Conservation (phyloP, 2,329 filamentous ascomycete species). For the Zasmidium cellare region DNA sequence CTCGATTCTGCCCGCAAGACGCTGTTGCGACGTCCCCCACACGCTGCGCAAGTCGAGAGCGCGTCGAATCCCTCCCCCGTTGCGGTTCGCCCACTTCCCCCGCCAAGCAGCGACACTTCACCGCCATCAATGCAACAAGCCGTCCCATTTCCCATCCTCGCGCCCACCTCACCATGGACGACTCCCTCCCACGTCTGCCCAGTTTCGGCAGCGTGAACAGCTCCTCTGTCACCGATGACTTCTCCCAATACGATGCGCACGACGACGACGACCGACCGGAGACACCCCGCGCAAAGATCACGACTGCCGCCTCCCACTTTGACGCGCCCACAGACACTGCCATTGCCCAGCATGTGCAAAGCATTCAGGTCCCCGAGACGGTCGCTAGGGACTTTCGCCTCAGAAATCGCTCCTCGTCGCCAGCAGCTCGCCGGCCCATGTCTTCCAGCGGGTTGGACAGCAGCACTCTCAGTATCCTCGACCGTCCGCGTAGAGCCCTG, state of each 20-base stretch:
- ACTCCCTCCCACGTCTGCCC: conserved; percentile 69
- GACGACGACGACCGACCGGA: conserved; percentile 65
- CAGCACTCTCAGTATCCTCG: conserved; percentile 27
- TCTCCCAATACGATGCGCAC: conserved; percentile 44
- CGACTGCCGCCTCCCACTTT: conserved; percentile 44
- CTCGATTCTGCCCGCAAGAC: no score
- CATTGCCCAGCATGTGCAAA: conserved; percentile 82
- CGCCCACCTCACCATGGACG: conserved; percentile 31
- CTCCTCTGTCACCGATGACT: conserved; percentile 42
- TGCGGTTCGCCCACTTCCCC: background rate
- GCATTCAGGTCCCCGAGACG: conserved; percentile 87
- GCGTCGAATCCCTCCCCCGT: background rate
- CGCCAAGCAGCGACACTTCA: background rate
- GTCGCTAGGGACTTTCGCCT: conserved; percentile 82
- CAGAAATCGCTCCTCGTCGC: conserved; percentile 63
- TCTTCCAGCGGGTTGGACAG: conserved; percentile 34
- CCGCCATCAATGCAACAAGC: background rate
- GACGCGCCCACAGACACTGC: conserved; percentile 72
- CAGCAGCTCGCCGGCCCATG: conserved; percentile 52
- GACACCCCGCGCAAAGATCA: conserved; percentile 63
- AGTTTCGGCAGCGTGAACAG: conserved; percentile 91
- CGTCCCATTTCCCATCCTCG: background rate
- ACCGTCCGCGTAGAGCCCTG: conserved; percentile 50
- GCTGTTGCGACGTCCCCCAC: no score
- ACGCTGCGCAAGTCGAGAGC: background rate